Conservation (phyloP, 345 rosid genomes). For the Raphanus sativus region DNA sequence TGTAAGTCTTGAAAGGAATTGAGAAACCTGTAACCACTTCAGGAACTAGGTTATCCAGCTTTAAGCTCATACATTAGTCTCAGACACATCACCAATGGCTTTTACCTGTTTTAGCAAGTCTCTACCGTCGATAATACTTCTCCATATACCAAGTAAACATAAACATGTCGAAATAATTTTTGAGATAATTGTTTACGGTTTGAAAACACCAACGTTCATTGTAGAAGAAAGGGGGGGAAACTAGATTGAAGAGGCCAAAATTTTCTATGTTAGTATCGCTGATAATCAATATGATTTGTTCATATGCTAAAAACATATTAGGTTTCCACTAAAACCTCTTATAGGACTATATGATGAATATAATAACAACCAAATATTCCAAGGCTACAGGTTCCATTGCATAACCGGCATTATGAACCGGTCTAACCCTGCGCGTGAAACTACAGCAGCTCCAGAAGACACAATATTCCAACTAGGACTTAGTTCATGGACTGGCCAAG, state of each 20-base stretch:
- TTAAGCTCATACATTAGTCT: neutral
- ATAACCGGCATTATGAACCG: neutral
- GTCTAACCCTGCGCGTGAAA: neutral
- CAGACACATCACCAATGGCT: neutral
- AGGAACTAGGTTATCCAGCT: too few relatives aligned
- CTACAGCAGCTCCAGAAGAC: neutral
- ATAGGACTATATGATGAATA: neutral
- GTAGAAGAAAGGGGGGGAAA: neutral
- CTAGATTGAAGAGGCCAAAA: neutral
- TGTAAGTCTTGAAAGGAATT: neutral
- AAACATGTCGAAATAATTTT: too few relatives aligned
- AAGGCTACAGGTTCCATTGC: conserved; percentile 8
- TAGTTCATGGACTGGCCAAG: conserved; percentile 18
- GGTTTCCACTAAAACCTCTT: neutral
- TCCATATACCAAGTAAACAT: too few relatives aligned
- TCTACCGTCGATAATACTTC: neutral
- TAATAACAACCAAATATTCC: neutral
- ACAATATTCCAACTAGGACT: neutral
- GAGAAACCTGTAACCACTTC: neutral
- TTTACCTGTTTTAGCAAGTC: neutral
- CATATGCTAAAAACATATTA: neutral
- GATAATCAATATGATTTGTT: neutral
- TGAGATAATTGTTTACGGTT: neutral
- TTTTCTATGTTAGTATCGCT: neutral
- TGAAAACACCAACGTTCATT: neutral